Percentiles rank a stretch among this genome's conserved stretches.
Conservation (phyloP, 2,329 filamentous ascomycete genomes). For the Curvularia sp. region DNA sequence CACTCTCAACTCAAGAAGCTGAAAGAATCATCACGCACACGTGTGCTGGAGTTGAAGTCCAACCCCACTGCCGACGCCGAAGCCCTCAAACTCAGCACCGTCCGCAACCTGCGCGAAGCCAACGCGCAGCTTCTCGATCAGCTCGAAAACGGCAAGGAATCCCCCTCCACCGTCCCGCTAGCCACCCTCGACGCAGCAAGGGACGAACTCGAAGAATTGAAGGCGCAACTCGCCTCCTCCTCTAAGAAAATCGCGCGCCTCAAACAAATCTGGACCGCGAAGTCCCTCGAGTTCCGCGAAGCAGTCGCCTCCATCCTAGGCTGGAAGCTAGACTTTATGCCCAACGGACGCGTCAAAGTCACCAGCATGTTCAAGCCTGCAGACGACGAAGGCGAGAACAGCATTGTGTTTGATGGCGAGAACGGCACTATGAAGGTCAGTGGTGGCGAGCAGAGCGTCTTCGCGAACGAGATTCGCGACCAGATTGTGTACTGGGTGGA, state of each 20-base stretch:
- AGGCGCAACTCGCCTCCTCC: constrained; percentile 61
- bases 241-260: constrained; percentile 86
- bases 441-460: constrained; percentile 84
- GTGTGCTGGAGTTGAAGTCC: constrained; percentile 83
- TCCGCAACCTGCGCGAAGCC: constrained; percentile 78
- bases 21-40: constrained; percentile 74
- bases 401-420: constrained; percentile 86
- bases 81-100: constrained; percentile 80
- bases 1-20: constrained; percentile 74
- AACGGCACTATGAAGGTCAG: constrained; percentile 97
- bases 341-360: constrained; percentile 94
- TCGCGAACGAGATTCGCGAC: constrained; percentile 82
- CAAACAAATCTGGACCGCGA: constrained; percentile 90
- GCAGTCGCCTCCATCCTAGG: constrained; percentile 90
- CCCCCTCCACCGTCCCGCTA: constrained; percentile 69
- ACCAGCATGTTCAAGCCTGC: constrained; percentile 83
- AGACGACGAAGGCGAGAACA: constrained; percentile 64
- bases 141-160: constrained; percentile 56
- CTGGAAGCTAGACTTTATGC: constrained; percentile 94
- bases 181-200: constrained; percentile 78
- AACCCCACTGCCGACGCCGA: constrained; percentile 90
- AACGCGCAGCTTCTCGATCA: constrained; percentile 83
- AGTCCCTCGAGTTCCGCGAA: constrained; percentile 93
- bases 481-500: constrained; percentile 96
- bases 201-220: constrained; percentile 71